Base-by-base conservation (phyloP, 2,329 filamentous ascomycete genomes). In the Ceratocystis smalleyi region DNA sequence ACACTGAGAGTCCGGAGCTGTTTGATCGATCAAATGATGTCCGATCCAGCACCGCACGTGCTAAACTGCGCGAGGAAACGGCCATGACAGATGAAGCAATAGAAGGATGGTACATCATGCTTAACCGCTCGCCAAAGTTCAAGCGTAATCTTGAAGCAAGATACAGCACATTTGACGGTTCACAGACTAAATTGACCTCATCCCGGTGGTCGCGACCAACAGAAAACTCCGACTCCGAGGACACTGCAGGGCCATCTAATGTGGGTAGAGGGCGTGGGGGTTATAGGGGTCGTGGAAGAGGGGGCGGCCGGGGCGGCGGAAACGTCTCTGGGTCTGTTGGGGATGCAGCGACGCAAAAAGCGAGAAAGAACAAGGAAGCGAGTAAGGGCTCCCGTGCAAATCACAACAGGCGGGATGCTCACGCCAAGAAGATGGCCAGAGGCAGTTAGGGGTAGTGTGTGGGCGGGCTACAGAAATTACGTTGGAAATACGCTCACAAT, bases 81-180 rank as follows among this genome's bases (percentile, higher is more conserved):
- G 86, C 86, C 3, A 89, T 96, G 89, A 91, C 90, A 0, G 91
- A 97, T 69, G 92, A 97, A 74, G 85, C 87, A 2, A 87, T 99
- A 43, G 94, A 97, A 74, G 94, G 94, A 4, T 99, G 92, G 91
- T 89, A 83, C 0, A 77, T 96, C 60, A 95, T 97, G 89, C 75
- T 96, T 6, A 76, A 78, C 12, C 81, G 91, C 40, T 87, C 92
- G 69, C 81, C 88, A 0, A 81, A 83, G 69, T 81, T 86, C 66
- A 77, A 86, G 72, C 81, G 83, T 65, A 79, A 82, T 64, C 75
- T 97, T 54, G 89, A 96, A 73, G 80, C 80, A 61, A 86, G 84
- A 70, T 87, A 86, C 69, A 79, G 80, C 10, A 77, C 81, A 19
- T 89, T 88, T 68, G 77, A 78, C 12, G 88, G 87, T 1, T 74